phyloP scores from a whole-genome alignment of 2,329 filamentous ascomycete genomes.

The Colletotrichum sp. region DNA sequence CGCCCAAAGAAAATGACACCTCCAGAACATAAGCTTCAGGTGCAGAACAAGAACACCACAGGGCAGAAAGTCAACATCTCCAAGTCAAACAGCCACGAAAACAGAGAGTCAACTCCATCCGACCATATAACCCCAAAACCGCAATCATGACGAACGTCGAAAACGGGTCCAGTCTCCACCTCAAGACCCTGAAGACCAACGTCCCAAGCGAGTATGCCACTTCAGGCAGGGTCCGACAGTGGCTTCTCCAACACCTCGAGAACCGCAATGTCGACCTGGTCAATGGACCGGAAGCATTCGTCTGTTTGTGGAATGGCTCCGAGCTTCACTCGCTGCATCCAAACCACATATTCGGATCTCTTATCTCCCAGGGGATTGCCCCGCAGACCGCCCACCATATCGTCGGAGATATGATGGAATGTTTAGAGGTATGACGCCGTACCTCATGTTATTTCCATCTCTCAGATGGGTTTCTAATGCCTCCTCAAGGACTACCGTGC shows the following conservation, averaged over 20 bases:
- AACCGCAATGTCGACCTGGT: background rate
- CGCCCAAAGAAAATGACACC: background rate
- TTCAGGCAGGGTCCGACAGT: background rate
- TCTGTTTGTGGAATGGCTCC: background rate
- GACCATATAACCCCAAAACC: background rate
- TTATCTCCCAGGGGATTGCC: background rate
- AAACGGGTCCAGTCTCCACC: background rate
- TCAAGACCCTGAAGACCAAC: background rate
- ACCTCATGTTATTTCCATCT: background rate
- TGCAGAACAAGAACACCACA: background rate
- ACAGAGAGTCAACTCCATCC: background rate
- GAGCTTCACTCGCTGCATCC: constrained; percentile 2
- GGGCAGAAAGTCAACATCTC: background rate
- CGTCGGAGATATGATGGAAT: constrained; percentile 3
- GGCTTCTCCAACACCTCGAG: background rate
- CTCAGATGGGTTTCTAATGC: background rate
- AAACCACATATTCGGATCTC: background rate
- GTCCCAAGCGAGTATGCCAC: background rate
- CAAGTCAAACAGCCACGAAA: background rate
- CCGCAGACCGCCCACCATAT: background rate
- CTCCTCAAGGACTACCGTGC: background rate
- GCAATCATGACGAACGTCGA: background rate
- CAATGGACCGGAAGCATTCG: background rate
- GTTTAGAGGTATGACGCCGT: background rate
- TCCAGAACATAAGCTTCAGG: background rate